Conservation (phyloP, 2,329 filamentous ascomycete species). For the Dothideomycetes sp. region DNA sequence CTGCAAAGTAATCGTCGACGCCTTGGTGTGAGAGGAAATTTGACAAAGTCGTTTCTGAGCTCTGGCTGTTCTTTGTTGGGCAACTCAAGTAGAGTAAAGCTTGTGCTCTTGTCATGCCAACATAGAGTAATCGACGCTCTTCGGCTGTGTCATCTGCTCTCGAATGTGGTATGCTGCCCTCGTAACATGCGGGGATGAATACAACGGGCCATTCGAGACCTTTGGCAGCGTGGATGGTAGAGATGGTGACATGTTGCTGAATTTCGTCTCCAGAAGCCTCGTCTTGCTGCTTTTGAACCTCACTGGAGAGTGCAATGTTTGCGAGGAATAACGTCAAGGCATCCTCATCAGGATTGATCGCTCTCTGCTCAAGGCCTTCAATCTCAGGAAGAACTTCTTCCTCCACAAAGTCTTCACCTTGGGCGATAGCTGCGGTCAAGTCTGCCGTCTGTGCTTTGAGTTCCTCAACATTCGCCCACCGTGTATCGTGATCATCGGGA, state of each 20-base stretch:
- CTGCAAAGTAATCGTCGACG: slow-evolving; percentile 46
- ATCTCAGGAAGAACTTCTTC: slow-evolving; percentile 55
- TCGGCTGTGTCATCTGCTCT: slow-evolving; percentile 79
- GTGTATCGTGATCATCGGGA: slow-evolving; percentile 62
- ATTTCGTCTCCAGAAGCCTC: slow-evolving; percentile 47
- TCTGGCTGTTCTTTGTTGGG: slow-evolving; percentile 57
- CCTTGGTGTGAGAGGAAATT: slow-evolving; percentile 55
- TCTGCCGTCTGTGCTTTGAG: slow-evolving; percentile 73
- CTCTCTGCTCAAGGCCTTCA: slow-evolving; percentile 58
- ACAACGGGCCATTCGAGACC: slow-evolving; percentile 94
- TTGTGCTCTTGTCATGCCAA: slow-evolving; percentile 92
- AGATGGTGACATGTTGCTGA: slow-evolving; percentile 60
- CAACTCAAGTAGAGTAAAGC: slow-evolving; percentile 77
- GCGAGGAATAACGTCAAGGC: slow-evolving; percentile 73
- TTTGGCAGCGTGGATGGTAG: slow-evolving; percentile 93
- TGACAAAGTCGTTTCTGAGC: slow-evolving; percentile 57
- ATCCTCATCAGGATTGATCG: slow-evolving; percentile 45
- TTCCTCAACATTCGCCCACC: slow-evolving; percentile 86
- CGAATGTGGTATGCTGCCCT: slow-evolving; percentile 83
- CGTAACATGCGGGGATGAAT: slow-evolving; percentile 82
- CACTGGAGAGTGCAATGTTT: slow-evolving; percentile 78
- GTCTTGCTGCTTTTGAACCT: slow-evolving; percentile 57
- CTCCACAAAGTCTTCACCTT: slow-evolving; percentile 28
- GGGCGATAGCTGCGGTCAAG: slow-evolving; percentile 43
- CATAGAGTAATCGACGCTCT: slow-evolving; percentile 81